Evolutionary conservation across 1,139 yeast genomes (phyloP).

Genomic region (Sugiyamaella neomexicana): DNA sequence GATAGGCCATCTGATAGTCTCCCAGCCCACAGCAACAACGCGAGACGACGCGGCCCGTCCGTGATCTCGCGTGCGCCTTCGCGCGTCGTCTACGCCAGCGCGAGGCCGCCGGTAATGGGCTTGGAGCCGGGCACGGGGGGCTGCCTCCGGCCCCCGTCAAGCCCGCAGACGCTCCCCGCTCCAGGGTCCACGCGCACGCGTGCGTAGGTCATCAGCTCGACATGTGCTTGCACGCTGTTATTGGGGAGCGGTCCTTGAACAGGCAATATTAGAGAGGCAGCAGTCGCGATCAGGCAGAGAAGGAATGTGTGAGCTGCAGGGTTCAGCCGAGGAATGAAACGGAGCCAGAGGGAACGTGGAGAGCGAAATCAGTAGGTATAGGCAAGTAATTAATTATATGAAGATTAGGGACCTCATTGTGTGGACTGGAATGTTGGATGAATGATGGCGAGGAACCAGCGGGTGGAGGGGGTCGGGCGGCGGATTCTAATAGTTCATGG

Average conservation of each 20-base stretch:
- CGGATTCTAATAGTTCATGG: no score
- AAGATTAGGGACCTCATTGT: no score
- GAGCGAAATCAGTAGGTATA: background rate
- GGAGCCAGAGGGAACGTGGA: no score
- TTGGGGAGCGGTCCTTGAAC: no score
- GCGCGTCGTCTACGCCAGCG: background rate
- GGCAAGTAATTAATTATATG: background rate
- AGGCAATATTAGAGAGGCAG: background rate
- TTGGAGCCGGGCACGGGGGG: no score
- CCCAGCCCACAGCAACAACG: slow-evolving; percentile 6
- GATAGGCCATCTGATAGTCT: background rate
- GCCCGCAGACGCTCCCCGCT: no score
- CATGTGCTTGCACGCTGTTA: no score
- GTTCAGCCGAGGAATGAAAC: slow-evolving; percentile 3
- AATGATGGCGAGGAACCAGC: background rate
- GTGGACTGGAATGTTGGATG: background rate
- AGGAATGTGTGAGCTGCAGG: slow-evolving; percentile 4
- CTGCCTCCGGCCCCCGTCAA: no score
- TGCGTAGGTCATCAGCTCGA: no score
- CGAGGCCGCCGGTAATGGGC: background rate
- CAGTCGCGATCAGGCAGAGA: background rate
- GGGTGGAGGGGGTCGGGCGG: no score
- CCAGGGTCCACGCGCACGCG: no score
- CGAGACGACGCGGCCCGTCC: slow-evolving; percentile 2
- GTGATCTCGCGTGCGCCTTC: background rate